Conservation (phyloP, 768 basidiomycete species). For the Melanogaster broomeanus region DNA sequence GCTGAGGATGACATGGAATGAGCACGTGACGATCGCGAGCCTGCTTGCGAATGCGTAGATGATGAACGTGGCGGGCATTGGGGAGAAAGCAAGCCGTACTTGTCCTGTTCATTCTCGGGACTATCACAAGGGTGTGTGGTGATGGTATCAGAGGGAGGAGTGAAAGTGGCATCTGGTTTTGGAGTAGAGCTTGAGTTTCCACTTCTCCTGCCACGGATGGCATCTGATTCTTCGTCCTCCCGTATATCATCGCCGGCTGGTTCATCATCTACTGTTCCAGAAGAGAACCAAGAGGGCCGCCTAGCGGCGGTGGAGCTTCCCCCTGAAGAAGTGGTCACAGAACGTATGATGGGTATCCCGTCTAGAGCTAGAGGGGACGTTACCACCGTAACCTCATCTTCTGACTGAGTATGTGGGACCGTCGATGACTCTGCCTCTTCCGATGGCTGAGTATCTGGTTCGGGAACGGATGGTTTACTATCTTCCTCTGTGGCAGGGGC, state of each 20-base stretch:
- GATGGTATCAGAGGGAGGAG: slow-evolving; percentile 8
- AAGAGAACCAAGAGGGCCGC: slow-evolving; percentile 62
- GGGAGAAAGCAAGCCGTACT: slow-evolving; percentile 14
- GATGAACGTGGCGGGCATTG: slow-evolving; percentile 38
- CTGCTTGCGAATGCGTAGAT: slow-evolving; percentile 44
- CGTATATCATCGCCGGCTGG: slow-evolving; percentile 18
- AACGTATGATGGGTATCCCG: slow-evolving; percentile 16
- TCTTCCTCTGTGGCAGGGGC: slow-evolving; percentile 6
- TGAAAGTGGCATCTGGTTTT: slow-evolving; percentile 38
- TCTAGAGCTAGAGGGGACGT: slow-evolving; percentile 27
- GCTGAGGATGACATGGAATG: slow-evolving; percentile 36
- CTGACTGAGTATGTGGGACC: slow-evolving; percentile 28
- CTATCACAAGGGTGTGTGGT: slow-evolving; percentile 5
- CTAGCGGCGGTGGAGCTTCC: slow-evolving; percentile 30
- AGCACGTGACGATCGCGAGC: slow-evolving; percentile 35
- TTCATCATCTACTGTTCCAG: slow-evolving; percentile 43
- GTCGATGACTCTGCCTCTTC: slow-evolving; percentile 28
- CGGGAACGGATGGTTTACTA: slow-evolving; percentile 11
- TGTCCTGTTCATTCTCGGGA: slow-evolving; percentile 23
- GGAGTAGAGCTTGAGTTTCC: slow-evolving; percentile 25
- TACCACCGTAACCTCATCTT: slow-evolving; percentile 27
- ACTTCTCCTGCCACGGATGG: slow-evolving; percentile 18
- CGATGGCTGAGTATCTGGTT: slow-evolving; percentile 34
- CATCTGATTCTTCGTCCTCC: slow-evolving; percentile 25
- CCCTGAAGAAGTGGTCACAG: slow-evolving; percentile 25